Evolutionary conservation across 139 green algal species (phyloP).

Genomic region (Volvox reticuliferus): DNA sequence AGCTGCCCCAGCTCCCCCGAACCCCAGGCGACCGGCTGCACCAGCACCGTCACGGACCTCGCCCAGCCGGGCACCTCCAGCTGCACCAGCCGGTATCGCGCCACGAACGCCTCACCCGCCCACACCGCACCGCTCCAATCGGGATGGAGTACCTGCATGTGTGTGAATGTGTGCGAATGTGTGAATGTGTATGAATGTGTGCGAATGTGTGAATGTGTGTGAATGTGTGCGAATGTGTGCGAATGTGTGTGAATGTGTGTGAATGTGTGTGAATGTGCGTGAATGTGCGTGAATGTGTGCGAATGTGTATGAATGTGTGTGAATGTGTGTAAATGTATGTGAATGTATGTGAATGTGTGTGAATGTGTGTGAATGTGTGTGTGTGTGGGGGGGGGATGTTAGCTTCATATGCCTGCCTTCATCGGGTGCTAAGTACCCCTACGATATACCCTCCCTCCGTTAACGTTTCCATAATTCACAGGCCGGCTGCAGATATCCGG

Average conservation of each 20-base stretch:
- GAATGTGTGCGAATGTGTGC: not conserved
- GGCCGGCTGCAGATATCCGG: no score
- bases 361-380: no score
- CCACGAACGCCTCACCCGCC: constrained; percentile 35
- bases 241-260: not conserved
- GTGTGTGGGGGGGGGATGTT: no score
- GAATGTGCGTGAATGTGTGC: no score
- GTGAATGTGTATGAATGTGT: not conserved
- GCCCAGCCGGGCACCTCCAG: constrained; percentile 43
- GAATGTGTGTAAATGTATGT: no score
- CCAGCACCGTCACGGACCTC: constrained; percentile 2
- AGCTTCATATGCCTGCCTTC: no score
- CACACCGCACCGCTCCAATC: constrained; percentile 45
- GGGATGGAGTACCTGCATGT: constrained; percentile 2
- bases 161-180: not conserved
- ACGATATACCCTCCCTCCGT: no score
- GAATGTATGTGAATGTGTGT: no score
- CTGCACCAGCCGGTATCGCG: constrained; percentile 25
- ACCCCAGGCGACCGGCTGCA: not conserved
- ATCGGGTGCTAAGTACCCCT: no score
- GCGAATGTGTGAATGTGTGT: not conserved
- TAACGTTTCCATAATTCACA: no score
- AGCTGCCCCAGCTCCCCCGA: not conserved
- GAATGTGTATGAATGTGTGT: no score
- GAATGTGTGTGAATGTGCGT: not conserved